These are phyloP conservation scores for Nepenthes alata DNA, from an alignment of 179 eudicot genomes.

Conservation along the genomic window DNA sequence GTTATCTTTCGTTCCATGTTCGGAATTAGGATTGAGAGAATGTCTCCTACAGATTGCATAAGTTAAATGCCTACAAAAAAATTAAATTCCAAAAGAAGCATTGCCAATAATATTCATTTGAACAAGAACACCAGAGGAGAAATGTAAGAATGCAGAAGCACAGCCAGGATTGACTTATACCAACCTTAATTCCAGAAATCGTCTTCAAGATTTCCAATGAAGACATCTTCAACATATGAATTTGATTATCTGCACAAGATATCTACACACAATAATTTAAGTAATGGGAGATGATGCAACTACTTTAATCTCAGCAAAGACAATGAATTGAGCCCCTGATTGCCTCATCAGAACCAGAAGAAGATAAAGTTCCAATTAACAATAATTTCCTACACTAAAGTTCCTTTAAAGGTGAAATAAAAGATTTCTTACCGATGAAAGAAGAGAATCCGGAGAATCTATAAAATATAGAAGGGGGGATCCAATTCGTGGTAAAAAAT, in stretches of 20 bases:
- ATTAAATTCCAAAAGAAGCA: background rate
- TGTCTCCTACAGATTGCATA: background rate
- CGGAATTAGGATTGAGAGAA: no score
- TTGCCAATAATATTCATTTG: background rate
- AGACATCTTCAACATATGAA: constrained; percentile 65
- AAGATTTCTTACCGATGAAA: constrained; percentile 48
- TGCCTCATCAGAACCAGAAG: background rate
- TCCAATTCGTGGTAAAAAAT: constrained; percentile 75
- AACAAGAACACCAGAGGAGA: background rate
- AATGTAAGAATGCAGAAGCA: background rate
- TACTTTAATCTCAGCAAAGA: background rate
- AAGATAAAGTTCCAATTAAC: background rate
- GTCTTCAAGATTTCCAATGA: constrained; percentile 66
- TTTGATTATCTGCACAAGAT: constrained; percentile 81
- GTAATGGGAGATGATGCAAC: background rate
- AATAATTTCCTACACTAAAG: constrained; percentile 1
- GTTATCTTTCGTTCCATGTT: no score
- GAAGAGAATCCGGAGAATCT: constrained; percentile 60
- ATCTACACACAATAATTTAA: constrained; percentile 39
- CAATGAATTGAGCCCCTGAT: background rate
- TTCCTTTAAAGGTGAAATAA: background rate
- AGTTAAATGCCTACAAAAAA: background rate
- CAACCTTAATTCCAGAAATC: constrained; percentile 84
- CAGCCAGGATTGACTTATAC: constrained; percentile 6
- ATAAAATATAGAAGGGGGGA: constrained; percentile 60